These are phyloP conservation scores for Diplodia intermedia DNA, from an alignment of 2,329 filamentous ascomycete genomes.

Conservation along the genomic window DNA sequence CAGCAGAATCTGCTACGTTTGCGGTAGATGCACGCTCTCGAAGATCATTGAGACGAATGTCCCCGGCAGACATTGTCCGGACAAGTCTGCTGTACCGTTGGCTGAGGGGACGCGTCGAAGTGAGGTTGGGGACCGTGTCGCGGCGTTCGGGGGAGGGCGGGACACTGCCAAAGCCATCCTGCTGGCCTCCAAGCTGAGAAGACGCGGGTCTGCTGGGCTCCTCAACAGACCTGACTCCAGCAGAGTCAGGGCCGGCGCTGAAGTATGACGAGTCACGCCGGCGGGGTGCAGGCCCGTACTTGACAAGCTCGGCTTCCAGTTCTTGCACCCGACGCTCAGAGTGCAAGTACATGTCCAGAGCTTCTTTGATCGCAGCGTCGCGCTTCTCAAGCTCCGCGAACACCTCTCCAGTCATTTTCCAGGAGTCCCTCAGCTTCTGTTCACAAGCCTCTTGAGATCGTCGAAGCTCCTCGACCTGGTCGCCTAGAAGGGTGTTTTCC, in stretches of 20 bases:
- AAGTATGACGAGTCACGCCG: slow-evolving; percentile 24
- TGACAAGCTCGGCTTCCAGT: slow-evolving; percentile 23
- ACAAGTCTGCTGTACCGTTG: slow-evolving; percentile 23
- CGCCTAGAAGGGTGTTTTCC: slow-evolving; percentile 24
- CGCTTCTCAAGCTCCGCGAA: slow-evolving; percentile 30
- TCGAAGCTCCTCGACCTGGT: slow-evolving; percentile 22
- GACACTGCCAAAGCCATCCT: not conserved
- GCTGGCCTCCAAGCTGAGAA: not conserved
- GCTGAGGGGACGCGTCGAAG: slow-evolving; percentile 2
- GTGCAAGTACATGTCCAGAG: slow-evolving; percentile 29
- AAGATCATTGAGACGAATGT: slow-evolving; percentile 16
- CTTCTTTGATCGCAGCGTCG: slow-evolving; percentile 31
- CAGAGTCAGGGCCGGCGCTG: slow-evolving; percentile 21
- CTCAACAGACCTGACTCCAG: not conserved
- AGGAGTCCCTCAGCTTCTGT: slow-evolving; percentile 26
- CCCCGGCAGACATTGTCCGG: slow-evolving; percentile 27
- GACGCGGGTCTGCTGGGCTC: slow-evolving; percentile 4
- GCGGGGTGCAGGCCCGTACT: not conserved
- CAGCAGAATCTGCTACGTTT: not conserved
- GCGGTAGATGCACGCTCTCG: slow-evolving; percentile 12
- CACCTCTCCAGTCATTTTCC: slow-evolving; percentile 27
- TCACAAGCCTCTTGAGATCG: slow-evolving; percentile 2
- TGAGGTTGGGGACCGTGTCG: not conserved
- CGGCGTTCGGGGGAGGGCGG: not conserved
- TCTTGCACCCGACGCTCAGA: slow-evolving; percentile 11